Conservation (phyloP, 441 rosid species). For the Codiaeum variegatum region DNA sequence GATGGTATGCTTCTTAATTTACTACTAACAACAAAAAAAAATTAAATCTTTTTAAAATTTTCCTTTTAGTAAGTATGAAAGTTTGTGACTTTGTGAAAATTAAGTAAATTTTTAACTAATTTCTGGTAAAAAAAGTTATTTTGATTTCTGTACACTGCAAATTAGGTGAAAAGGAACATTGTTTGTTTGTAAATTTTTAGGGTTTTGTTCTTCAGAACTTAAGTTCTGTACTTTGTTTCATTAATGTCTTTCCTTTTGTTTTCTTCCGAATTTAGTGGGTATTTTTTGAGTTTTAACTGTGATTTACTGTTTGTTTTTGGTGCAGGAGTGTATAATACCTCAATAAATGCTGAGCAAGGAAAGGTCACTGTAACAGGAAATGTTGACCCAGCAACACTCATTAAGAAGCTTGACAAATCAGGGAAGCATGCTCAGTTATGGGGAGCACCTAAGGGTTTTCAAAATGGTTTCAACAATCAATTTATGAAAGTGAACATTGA, state of each 20-base stretch:
- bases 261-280: background rate
- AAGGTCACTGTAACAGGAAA: conserved; percentile 76
- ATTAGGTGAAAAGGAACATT: background rate
- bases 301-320: background rate
- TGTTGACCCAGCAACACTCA: conserved; percentile 63
- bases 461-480: conserved; percentile 45
- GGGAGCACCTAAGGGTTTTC: conserved; percentile 54
- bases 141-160: background rate
- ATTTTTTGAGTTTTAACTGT: conserved; percentile 13
- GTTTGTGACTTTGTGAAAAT: background rate
- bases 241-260: background rate
- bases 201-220: background rate
- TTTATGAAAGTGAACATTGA: conserved; percentile 48
- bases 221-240: background rate
- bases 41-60: background rate
- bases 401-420: conserved; percentile 76
- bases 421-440: conserved; percentile 83
- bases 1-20: conserved; percentile 50
- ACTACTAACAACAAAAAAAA: background rate
- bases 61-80: background rate
- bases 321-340: conserved; percentile 70
- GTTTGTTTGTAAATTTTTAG: background rate
- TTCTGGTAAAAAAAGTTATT: background rate
- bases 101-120: background rate
- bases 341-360: conserved; percentile 77